These are phyloP conservation scores for Musa acuminata DNA, from an alignment of 176 grass and related monocot species.

Conservation along the genomic window DNA sequence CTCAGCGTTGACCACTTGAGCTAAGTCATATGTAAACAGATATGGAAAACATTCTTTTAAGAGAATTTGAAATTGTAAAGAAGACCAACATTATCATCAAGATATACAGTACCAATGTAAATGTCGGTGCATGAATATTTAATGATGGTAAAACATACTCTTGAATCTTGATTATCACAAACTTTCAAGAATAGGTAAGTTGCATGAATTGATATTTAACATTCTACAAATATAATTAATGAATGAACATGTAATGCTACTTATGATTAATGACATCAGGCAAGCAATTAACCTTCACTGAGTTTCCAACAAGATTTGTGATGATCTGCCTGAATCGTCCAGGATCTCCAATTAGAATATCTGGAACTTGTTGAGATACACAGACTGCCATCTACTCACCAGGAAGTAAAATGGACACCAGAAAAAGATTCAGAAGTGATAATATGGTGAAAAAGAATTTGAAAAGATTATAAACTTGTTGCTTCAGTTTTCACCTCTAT, in stretches of 20 bases:
- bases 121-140: neutral
- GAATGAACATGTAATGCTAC: neutral
- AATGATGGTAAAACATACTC: neutral
- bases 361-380: constrained; percentile 13
- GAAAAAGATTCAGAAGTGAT: neutral
- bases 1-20: no score
- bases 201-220: neutral
- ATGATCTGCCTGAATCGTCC: constrained; percentile 17
- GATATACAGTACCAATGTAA: neutral
- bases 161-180: neutral
- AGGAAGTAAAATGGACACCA: neutral
- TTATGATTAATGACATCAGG: neutral
- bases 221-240: neutral
- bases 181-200: no score
- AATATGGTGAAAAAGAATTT: no score
- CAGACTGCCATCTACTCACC: neutral
- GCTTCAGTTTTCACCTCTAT: neutral
- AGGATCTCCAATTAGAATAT: constrained; percentile 12
- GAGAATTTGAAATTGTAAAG: neutral
- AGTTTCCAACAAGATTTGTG: constrained; percentile 14
- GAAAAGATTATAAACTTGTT: no score
- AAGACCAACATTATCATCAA: neutral
- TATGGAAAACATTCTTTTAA: no score
- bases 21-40: no score
- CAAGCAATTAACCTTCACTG: constrained; percentile 4